Percentiles rank a stretch among this genome's conserved stretches.
These are phyloP conservation scores for Punctularia strigosozonata DNA, from an alignment of 768 basidiomycete genomes.

Conservation along the genomic window DNA sequence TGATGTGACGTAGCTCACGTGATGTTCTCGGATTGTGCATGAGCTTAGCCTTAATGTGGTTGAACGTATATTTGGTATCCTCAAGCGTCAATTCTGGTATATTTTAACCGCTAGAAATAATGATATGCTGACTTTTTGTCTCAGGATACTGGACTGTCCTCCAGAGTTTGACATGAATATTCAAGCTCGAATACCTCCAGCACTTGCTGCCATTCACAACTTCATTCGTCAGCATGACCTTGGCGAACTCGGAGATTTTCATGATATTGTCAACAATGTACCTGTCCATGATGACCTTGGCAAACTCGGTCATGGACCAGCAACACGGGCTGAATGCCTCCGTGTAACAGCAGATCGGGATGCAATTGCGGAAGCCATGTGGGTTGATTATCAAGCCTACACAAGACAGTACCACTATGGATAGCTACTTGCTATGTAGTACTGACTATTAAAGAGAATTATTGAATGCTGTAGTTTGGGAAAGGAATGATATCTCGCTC, in stretches of 20 bases:
- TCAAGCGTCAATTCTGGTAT: too few species aligned
- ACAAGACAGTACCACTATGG: too few species aligned
- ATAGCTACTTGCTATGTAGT: not conserved
- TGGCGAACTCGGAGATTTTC: conserved; percentile 1
- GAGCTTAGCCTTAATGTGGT: too few species aligned
- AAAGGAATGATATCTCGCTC: not conserved
- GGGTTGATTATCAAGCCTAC: not conserved
- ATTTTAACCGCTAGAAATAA: too few species aligned
- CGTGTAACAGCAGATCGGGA: not conserved
- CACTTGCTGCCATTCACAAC: conserved; percentile 20
- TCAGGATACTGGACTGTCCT: conserved; percentile 5
- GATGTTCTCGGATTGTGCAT: too few species aligned
- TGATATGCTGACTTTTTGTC: conserved; percentile 10
- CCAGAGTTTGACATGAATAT: conserved; percentile 14
- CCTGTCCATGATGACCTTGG: not conserved
- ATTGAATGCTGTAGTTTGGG: not conserved
- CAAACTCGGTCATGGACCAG: not conserved
- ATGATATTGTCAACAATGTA: not conserved
- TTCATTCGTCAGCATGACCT: conserved; percentile 20
- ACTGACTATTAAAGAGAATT: not conserved
- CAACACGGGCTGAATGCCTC: not conserved
- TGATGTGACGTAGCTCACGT: too few species aligned
- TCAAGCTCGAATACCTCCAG: conserved; percentile 17
- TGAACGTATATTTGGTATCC: conserved; percentile 13
- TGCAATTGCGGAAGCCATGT: not conserved